A percentile compares a stretch with the other conserved stretches of the same genome.
These are phyloP conservation scores for Spathaspora sp. DNA, from an alignment of 1,139 yeast genomes.

Conservation along the genomic window DNA sequence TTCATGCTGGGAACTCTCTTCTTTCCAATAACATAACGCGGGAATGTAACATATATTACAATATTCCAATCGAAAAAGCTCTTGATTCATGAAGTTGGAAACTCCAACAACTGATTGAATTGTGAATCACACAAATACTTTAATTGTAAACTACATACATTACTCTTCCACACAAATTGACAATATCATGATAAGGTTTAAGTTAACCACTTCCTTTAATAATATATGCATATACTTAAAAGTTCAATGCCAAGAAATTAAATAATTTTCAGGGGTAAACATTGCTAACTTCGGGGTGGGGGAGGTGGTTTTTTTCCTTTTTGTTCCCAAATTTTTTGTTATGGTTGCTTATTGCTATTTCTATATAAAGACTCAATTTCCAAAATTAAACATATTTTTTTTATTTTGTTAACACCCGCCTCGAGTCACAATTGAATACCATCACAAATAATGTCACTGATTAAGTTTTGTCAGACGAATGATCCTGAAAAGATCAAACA, in stretches of 20 bases:
- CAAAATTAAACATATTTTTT: neutral
- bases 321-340: neutral
- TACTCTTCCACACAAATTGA: too few species aligned
- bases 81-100: too few species aligned
- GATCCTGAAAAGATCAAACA: constrained; percentile 28
- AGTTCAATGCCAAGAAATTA: neutral
- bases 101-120: too few species aligned
- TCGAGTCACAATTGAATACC: neutral
- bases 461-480: constrained; percentile 19
- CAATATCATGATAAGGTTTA: too few species aligned
- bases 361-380: neutral
- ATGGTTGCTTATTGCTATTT: neutral
- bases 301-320: neutral
- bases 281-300: too few species aligned
- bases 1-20: too few species aligned
- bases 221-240: neutral
- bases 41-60: too few species aligned
- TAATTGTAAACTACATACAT: too few species aligned
- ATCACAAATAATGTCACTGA: constrained; percentile 2
- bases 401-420: neutral
- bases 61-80: too few species aligned
- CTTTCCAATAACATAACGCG: too few species aligned
- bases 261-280: neutral
- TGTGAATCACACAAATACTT: too few species aligned
- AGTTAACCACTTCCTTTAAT: too few species aligned